Evolutionary conservation across 192 early-diverging fungal genomes (phyloP), one percentile per base, ranked within the genome.

Genomic region (Pecoramyces ruminantium): DNA sequence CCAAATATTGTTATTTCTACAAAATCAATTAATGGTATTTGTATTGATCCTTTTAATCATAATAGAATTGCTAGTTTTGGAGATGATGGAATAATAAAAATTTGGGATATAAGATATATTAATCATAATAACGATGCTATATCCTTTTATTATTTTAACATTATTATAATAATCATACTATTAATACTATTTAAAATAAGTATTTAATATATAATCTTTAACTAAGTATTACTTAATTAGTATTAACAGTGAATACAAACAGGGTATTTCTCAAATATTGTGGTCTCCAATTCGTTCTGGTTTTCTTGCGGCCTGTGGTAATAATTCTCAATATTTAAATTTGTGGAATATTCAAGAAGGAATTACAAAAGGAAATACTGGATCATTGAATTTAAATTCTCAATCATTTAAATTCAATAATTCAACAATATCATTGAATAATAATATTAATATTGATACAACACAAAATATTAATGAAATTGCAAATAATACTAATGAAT

Each of bases 21-120:
- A 25, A 93, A 93, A 80, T 89, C 93, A 30, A 89, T 94, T 29
- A 85, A 89, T 40, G 93, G 93, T 15, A 83, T 93, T 1, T 86
- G 83, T 30, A 82, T 88, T 38, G 93, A 95, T 85, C 93, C 93
- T 0, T 94, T 92, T 83, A 85, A 92, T 81, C 40, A 84, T 17
- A 82, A 92, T 80, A 86, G 92, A 34, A 88, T 95, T 82, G 93
- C 94, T 0, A 93, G 92, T 25, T 93, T 85, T 81, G 87, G 91
- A 13, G 92, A 93, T 21, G 90, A 90, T 40, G 88, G 88, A 17
- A 84, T 87, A 29, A 89, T 96, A 30, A 84, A 87, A 39, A 80
- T 96, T 30, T 96, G 94, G 94, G 94, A 96, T 84, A 82, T 85
- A 21, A 84, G 94, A 78, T 93, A 93, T 77, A 78, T 88, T 9